Evolutionary conservation across 2,329 filamentous ascomycete genomes (phyloP), one percentile per base, ranked within the genome.

Genomic region (Neonectria sp.): DNA sequence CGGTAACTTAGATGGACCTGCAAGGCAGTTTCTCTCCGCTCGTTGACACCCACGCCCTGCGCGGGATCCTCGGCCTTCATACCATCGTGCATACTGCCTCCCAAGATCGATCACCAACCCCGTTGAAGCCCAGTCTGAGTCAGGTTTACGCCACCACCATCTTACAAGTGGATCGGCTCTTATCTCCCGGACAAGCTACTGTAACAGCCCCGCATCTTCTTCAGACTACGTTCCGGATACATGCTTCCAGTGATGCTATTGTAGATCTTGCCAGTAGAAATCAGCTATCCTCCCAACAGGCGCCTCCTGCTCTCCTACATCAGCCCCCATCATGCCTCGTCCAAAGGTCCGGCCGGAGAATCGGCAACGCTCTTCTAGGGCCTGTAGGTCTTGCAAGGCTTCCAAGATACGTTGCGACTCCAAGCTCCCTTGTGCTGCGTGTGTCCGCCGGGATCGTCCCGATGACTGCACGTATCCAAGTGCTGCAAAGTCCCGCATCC

Each of bases 361-460:
- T 37, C 59, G 59, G 11, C 59, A 55, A 24, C 49, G 59, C 33
- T 62, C 59, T 12, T 37, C 59, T 12, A 55, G 31, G 49, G 59
- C 51, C 37, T 31, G 59, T 37, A 17, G n/a, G 25, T 57, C 65
- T 11, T 72, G 70, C 53, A 68, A 70, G 45, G 21, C 37, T 11
- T 66, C 68, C 56, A 72, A 72, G 55, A 70, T 68, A 48, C 65
- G 70, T 3, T 72, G 70, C 24, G 56, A 72, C 33, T 60, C 65
- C 11, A 25, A 40, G 12, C 51, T 51, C 9, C 70, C 70, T 9
- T 72, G 70, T 45, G 33, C 49, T 9, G 45, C 51, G 5, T 72
- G 68, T 51, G 13, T 55, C n/a, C 46, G 59, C 21, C 27, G 53
- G 40, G 21, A 55, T 48, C 21, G 59, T 33, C 37, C 48, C 60